Evolutionary conservation across 352 stramenopile genomes (phyloP).

Genomic region (Peronospora tabacina): DNA sequence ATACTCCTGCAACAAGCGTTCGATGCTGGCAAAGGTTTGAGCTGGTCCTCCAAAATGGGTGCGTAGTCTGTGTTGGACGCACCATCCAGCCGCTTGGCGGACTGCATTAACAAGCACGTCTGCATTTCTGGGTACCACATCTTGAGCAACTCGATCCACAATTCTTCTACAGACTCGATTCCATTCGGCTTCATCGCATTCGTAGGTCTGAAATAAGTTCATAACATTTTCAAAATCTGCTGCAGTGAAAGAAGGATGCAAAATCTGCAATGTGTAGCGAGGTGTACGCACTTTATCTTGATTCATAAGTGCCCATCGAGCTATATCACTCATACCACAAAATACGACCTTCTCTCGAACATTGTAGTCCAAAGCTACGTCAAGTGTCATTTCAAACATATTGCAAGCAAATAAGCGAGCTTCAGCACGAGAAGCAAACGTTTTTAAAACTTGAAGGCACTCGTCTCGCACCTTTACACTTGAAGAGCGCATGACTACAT

Average conservation of each 20-base stretch:
- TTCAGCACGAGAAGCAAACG: constrained; percentile 9
- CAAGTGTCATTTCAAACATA: constrained; percentile 15
- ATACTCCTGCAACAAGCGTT: constrained; percentile 48
- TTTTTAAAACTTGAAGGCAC: constrained; percentile 25
- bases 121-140: constrained; percentile 11
- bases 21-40: constrained; percentile 71
- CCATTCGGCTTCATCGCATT: constrained; percentile 32
- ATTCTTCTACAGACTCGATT: constrained; percentile 27
- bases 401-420: constrained; percentile 10
- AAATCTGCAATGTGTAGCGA: constrained; percentile 5
- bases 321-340: constrained; percentile 11
- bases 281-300: constrained; percentile 3
- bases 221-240: constrained; percentile 46
- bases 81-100: constrained; percentile 55
- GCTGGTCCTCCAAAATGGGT: constrained; percentile 69
- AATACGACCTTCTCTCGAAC: constrained; percentile 11
- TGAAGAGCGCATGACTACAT: constrained; percentile 5
- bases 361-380: constrained; percentile 19
- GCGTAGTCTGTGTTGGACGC: constrained; percentile 59
- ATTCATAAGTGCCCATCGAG: constrained; percentile 17
- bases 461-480: constrained; percentile 20
- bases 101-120: constrained; percentile 29
- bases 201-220: constrained; percentile 23
- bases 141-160: constrained; percentile 4
- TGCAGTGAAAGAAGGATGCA: constrained; percentile 30